phyloP scores from a whole-genome alignment of 805 yeast genomes.

The Crinitomyces ghanaensis region DNA sequence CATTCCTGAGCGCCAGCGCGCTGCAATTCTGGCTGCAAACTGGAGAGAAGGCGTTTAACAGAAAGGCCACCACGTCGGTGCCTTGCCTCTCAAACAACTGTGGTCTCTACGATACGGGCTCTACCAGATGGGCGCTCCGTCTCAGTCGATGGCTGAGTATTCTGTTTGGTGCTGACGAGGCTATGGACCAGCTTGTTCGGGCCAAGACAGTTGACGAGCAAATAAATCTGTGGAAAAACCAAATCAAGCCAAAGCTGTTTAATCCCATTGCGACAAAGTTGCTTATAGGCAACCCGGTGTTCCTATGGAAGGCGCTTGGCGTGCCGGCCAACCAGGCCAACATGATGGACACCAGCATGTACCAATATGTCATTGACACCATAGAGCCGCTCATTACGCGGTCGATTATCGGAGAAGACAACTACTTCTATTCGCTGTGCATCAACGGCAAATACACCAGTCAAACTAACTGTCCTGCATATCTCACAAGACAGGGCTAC shows the following conservation, averaged over 20 bases:
- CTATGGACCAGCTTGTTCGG: conserved; percentile 44
- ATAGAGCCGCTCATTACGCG: conserved; percentile 61
- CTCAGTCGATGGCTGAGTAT: conserved; percentile 51
- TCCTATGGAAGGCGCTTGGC: conserved; percentile 83
- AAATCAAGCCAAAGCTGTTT: conserved; percentile 57
- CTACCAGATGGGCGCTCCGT: conserved; percentile 77
- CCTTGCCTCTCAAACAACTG: conserved; percentile 38
- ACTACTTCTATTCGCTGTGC: conserved; percentile 66
- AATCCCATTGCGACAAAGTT: conserved; percentile 57
- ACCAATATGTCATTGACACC: conserved; percentile 65
- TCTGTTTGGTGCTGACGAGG: conserved; percentile 35
- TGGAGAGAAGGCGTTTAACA: conserved; percentile 47
- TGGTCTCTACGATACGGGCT: conserved; percentile 67
- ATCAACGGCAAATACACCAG: conserved; percentile 49
- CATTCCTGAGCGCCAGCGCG: conserved; percentile 68
- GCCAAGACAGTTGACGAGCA: conserved; percentile 54
- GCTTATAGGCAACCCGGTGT: conserved; percentile 71
- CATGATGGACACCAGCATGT: conserved; percentile 63
- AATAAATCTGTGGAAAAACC: conserved; percentile 47
- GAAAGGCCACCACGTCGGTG: too few relatives aligned
- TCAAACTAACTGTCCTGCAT: conserved; percentile 67
- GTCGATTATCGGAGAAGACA: conserved; percentile 55
- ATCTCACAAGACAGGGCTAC: conserved; percentile 51
- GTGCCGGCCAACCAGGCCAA: conserved; percentile 78
- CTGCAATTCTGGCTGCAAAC: conserved; percentile 68